Conservation (phyloP, 805 yeast species). For the Candida peoriensis region DNA sequence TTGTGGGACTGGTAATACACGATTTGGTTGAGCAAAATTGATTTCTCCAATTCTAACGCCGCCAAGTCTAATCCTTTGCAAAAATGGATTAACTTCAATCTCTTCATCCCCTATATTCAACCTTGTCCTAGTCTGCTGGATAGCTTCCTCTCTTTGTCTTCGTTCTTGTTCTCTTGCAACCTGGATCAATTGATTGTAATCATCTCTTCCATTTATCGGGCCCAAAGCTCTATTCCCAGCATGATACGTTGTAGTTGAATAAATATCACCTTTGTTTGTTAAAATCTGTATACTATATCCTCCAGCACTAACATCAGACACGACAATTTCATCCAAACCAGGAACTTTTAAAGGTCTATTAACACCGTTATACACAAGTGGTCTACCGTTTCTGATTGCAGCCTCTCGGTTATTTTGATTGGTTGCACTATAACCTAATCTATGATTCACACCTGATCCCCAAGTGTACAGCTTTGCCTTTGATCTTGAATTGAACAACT, state of each 20-base stretch:
- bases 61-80: neutral
- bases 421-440: constrained; percentile 39
- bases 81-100: neutral
- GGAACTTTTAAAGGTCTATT: constrained; percentile 34
- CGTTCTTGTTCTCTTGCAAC: constrained; percentile 11
- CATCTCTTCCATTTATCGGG: constrained; percentile 37
- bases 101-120: constrained; percentile 1
- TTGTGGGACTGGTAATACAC: no score
- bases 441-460: constrained; percentile 40
- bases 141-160: neutral
- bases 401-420: constrained; percentile 8
- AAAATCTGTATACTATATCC: constrained; percentile 62
- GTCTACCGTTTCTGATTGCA: constrained; percentile 14
- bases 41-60: constrained; percentile 2
- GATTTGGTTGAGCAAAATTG: no score
- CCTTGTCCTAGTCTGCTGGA: constrained; percentile 1
- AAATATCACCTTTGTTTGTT: constrained; percentile 50
- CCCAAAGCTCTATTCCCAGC: constrained; percentile 33
- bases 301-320: constrained; percentile 51
- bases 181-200: constrained; percentile 22
- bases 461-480: constrained; percentile 42
- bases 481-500: constrained; percentile 36
- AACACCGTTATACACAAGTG: constrained; percentile 26
- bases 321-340: constrained; percentile 30
- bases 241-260: constrained; percentile 38